Evolutionary conservation across 768 basidiomycete species (phyloP).

Genomic region (Termitomyces sp.): DNA sequence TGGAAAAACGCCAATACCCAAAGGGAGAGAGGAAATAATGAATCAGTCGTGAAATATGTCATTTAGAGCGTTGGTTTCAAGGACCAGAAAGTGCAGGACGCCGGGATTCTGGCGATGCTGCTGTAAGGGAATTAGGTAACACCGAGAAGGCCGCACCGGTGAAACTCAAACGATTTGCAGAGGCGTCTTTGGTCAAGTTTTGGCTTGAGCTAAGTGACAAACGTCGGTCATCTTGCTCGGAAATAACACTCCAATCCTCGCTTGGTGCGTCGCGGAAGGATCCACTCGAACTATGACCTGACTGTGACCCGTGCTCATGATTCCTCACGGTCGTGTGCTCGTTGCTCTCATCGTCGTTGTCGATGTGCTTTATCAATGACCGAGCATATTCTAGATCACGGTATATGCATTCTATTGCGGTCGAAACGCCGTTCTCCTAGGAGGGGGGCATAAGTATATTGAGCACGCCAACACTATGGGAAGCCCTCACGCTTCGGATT

Average conservation of each 20-base stretch:
- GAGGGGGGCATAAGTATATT: constrained; percentile 4
- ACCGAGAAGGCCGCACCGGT: constrained; percentile 57
- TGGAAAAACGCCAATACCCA: constrained; percentile 15
- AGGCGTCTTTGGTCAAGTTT: constrained; percentile 29
- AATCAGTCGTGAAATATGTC: not conserved
- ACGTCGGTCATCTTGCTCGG: constrained; percentile 60
- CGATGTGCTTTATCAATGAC: constrained; percentile 66
- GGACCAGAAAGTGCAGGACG: constrained; percentile 32
- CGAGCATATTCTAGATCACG: constrained; percentile 94
- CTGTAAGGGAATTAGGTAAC: constrained; percentile 46
- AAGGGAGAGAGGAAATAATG: not conserved
- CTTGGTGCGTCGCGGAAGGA: constrained; percentile 53
- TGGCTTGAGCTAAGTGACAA: constrained; percentile 50
- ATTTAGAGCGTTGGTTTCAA: constrained; percentile 1
- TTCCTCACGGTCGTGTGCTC: constrained; percentile 34
- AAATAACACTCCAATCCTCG: constrained; percentile 87
- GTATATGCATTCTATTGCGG: constrained; percentile 93
- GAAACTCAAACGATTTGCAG: constrained; percentile 57
- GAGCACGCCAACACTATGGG: not conserved
- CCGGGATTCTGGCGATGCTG: constrained; percentile 35
- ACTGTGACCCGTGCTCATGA: constrained; percentile 28
- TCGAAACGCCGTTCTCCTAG: constrained; percentile 92
- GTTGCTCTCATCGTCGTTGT: constrained; percentile 26
- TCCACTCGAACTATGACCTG: constrained; percentile 50
- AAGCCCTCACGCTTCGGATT: constrained; percentile 63